phyloP scores from a whole-genome alignment of 2,329 filamentous ascomycete species.

The Penicillium palitans region DNA sequence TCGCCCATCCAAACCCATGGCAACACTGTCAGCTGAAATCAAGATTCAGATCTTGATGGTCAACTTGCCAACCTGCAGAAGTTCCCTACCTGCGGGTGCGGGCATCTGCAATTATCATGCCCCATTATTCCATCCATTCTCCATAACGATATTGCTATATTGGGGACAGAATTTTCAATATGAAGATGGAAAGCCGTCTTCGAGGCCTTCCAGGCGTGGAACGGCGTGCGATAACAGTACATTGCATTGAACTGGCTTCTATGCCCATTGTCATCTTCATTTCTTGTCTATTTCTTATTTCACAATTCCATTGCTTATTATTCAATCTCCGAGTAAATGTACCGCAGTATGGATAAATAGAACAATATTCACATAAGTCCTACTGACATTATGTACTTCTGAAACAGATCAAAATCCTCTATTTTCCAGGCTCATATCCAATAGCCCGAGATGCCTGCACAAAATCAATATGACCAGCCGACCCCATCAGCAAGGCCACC shows the following conservation, averaged over 20 bases:
- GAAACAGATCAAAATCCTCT: neutral
- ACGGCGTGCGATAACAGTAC: constrained; percentile 12
- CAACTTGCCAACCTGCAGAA: constrained; percentile 1
- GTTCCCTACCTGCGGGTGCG: neutral
- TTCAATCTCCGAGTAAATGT: neutral
- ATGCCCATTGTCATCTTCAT: neutral
- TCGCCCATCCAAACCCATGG: constrained; percentile 4
- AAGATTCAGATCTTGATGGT: constrained; percentile 2
- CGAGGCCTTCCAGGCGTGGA: constrained; percentile 9
- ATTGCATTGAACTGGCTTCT: constrained; percentile 18
- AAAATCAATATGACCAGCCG: constrained; percentile 21
- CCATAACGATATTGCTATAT: constrained; percentile 15
- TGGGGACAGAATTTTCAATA: neutral
- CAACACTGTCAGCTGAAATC: constrained; percentile 7
- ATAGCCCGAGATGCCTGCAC: constrained; percentile 23
- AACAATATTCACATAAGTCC: neutral
- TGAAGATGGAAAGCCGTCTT: constrained; percentile 17
- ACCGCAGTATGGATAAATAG: neutral
- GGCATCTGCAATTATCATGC: constrained; percentile 1
- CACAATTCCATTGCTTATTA: neutral
- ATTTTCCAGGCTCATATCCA: constrained; percentile 19
- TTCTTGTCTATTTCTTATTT: neutral
- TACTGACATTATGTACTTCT: neutral
- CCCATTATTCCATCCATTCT: neutral
- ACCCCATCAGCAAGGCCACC: constrained; percentile 2